Percentiles rank a stretch among this genome's conserved stretches.
phyloP scores from a whole-genome alignment of 768 basidiomycete genomes.

The Pholiota conissans region DNA sequence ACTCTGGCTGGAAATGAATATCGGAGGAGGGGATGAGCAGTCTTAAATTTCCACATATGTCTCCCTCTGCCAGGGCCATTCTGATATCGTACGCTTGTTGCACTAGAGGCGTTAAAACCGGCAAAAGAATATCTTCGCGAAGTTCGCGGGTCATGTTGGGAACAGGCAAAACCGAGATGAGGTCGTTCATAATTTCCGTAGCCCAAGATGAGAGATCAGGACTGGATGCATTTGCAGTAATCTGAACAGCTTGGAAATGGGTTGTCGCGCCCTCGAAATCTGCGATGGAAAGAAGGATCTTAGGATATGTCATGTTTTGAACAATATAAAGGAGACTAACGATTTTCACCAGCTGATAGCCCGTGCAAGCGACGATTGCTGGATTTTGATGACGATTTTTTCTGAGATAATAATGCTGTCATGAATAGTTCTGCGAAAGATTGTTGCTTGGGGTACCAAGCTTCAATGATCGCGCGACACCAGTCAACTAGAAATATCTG shows the following conservation, averaged over 20 bases:
- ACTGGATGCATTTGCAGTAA: background rate
- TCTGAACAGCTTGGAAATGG: background rate
- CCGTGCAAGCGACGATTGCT: too few species aligned
- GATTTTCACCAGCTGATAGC: too few species aligned
- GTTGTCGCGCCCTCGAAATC: background rate
- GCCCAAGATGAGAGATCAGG: background rate
- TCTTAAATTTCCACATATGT: slow-evolving; percentile 18
- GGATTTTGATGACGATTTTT: background rate
- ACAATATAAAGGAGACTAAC: background rate
- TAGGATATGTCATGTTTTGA: background rate
- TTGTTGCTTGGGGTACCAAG: slow-evolving; percentile 18
- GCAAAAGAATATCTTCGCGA: background rate
- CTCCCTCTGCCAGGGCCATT: slow-evolving; percentile 20
- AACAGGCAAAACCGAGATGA: background rate
- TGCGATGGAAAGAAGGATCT: background rate
- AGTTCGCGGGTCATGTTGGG: background rate
- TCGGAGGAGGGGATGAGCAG: background rate
- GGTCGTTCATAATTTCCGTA: background rate
- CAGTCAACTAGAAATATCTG: slow-evolving; percentile 20
- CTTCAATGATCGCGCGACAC: slow-evolving; percentile 20
- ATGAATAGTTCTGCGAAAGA: slow-evolving; percentile 19
- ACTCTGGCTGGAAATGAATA: background rate
- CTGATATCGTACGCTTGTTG: slow-evolving; percentile 18
- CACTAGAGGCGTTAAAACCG: slow-evolving; percentile 10
- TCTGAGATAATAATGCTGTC: slow-evolving; percentile 11